phyloP scores from a whole-genome alignment of 345 rosid species.

The Fremontodendron californicum region DNA sequence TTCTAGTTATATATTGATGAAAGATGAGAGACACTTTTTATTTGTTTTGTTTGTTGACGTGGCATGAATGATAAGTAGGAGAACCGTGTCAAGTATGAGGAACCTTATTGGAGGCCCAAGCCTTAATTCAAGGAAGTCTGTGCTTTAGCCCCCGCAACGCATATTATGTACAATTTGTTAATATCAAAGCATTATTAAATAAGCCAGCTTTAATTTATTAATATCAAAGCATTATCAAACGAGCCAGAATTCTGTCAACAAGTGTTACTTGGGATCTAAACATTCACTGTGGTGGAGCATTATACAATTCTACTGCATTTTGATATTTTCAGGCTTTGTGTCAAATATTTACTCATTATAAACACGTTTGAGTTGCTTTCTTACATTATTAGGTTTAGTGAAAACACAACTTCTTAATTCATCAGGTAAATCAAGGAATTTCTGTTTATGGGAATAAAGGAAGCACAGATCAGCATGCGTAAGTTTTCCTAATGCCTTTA shows the following conservation, averaged over 20 bases:
- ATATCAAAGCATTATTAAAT: background rate
- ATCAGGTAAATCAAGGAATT: slow-evolving; percentile 94
- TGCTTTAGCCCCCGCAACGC: background rate
- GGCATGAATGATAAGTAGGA: background rate
- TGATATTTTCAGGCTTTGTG: background rate
- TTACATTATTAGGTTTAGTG: background rate
- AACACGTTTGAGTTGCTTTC: background rate
- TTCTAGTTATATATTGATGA: background rate
- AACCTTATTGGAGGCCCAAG: background rate
- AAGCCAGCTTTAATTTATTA: background rate
- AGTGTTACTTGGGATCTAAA: background rate
- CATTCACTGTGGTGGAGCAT: background rate
- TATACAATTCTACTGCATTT: background rate
- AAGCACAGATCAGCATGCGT: slow-evolving; percentile 99
- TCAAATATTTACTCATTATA: background rate
- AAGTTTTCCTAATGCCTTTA: slow-evolving; percentile 32
- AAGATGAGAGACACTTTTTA: background rate
- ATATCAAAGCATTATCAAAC: background rate
- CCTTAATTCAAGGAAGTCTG: background rate
- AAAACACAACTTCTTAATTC: slow-evolving; percentile 21
- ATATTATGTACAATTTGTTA: background rate
- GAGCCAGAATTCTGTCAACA: background rate
- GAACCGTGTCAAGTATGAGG: background rate
- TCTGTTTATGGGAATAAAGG: slow-evolving; percentile 98
- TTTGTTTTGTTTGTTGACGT: background rate